Evolutionary conservation across 805 yeast genomes (phyloP), one percentile per base, ranked within the genome.

Genomic region (Deakozyma indianensis): DNA sequence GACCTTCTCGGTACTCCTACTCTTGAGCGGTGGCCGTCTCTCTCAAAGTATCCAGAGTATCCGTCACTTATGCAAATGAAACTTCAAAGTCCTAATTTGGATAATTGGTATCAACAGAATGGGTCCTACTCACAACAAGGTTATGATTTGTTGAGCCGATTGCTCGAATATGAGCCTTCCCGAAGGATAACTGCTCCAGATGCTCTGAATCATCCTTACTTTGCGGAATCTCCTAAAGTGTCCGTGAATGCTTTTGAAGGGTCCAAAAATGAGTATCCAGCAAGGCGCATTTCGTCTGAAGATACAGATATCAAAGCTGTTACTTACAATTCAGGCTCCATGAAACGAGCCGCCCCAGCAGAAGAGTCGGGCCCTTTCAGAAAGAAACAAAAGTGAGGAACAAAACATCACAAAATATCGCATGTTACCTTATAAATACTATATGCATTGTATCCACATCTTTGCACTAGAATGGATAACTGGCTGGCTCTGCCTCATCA

Each of bases 1-100:
- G 97, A 92, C 61, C 80, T 92, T n/a, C 63, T 92, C 50, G 99
- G 99, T 0, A 77, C 94, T 0, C 99, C 99, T 0, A 75, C 74
- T 3, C 56, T 56, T 22, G 74, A 78, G n/a, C 71, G 67, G 42
- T 92, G 98, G 97, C 82, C 92, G 0, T 69, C 80, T 21, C 62
- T 92, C 32, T 68, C 71, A 38, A 78, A 77, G 50, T 88, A 86
- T 57, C 97, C 98, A 0, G 98, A 92, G 56, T 92, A 72, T 59
- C 71, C 67, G 18, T 71, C 79, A 25, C 70, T 86, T 46, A 73
- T 78, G 45, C 69, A 69, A 42, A 69, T 78, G 55, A 75, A 74
- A 41, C 67, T 68, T 18, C 82, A 78, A 54, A 83, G 86, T 1
- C 69, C 80, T 40, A 83, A 81, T 54, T 64, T 92, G 35, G 76